These are phyloP conservation scores for Solanum lycopersicoides DNA, from an alignment of 257 asterid genomes.

Conservation along the genomic window DNA sequence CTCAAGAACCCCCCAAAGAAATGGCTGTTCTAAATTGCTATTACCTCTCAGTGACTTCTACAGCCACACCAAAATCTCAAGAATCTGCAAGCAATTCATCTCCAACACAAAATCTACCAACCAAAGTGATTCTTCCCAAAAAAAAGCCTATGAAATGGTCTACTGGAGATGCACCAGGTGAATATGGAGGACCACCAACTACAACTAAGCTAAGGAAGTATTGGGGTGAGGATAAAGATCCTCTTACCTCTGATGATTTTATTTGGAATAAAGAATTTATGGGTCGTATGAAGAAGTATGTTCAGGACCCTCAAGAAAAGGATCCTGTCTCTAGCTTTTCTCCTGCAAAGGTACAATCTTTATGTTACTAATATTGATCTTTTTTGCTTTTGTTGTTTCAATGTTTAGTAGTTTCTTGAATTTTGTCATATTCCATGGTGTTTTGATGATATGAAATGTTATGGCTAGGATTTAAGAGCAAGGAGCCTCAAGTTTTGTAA, in stretches of 20 bases:
- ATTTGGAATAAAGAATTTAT: conserved; percentile 91
- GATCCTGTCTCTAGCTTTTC: not conserved
- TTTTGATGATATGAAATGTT: not conserved
- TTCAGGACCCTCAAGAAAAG: conserved; percentile 40
- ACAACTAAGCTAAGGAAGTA: conserved; percentile 82
- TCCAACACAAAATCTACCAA: not conserved
- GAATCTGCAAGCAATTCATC: conserved; percentile 31
- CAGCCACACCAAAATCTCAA: conserved; percentile 47
- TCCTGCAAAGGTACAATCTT: conserved; percentile 34
- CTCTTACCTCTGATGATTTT: conserved; percentile 71
- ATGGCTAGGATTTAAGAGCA: not conserved
- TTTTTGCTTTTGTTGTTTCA: not conserved
- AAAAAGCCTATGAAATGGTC: conserved; percentile 91
- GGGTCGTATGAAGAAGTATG: conserved; percentile 62
- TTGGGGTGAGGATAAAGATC: conserved; percentile 85
- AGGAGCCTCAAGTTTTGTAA: not conserved
- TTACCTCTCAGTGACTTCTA: conserved; percentile 56
- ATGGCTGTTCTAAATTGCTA: conserved; percentile 44
- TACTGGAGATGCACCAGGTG: conserved; percentile 87
- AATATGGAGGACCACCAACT: conserved; percentile 87
- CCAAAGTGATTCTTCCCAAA: conserved; percentile 69
- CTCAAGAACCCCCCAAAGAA: not conserved
- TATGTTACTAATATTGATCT: not conserved
- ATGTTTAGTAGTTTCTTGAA: not conserved
- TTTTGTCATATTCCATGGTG: not conserved